Conservation (phyloP, 768 basidiomycete species). For the Suillus weaverae region DNA sequence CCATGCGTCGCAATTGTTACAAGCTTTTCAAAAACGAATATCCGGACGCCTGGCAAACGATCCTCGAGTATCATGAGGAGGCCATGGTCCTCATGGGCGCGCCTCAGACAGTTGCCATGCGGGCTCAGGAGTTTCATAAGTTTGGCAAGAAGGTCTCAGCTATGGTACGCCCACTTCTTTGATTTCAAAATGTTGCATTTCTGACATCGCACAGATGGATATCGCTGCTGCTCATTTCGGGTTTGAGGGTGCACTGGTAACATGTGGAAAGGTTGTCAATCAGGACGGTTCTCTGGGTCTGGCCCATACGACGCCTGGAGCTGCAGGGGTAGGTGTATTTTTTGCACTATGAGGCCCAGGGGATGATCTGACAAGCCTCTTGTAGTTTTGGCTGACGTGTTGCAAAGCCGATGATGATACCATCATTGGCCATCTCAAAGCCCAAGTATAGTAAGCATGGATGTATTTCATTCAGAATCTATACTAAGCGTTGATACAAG, state of each 20-base stretch:
- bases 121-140: neutral
- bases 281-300: constrained; percentile 3
- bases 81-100: neutral
- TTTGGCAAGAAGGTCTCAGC: neutral
- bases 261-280: constrained; percentile 11
- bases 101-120: neutral
- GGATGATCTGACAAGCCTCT: neutral
- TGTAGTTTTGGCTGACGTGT: constrained; percentile 5
- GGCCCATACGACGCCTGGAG: constrained; percentile 1
- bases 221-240: constrained; percentile 1
- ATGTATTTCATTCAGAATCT: neutral
- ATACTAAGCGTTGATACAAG: neutral
- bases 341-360: neutral
- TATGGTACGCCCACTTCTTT: neutral
- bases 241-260: constrained; percentile 12
- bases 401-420: constrained; percentile 3
- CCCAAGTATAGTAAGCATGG: constrained; percentile 13
- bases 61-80: neutral
- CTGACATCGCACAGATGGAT: neutral
- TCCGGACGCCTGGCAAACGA: neutral
- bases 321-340: neutral
- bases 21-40: neutral
- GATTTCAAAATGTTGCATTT: neutral
- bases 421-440: constrained; percentile 11
- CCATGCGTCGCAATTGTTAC: neutral